Percentiles rank a stretch among this genome's conserved stretches.
phyloP scores from a whole-genome alignment of 805 yeast genomes.

The Cyberlindnera xylosilytica region DNA sequence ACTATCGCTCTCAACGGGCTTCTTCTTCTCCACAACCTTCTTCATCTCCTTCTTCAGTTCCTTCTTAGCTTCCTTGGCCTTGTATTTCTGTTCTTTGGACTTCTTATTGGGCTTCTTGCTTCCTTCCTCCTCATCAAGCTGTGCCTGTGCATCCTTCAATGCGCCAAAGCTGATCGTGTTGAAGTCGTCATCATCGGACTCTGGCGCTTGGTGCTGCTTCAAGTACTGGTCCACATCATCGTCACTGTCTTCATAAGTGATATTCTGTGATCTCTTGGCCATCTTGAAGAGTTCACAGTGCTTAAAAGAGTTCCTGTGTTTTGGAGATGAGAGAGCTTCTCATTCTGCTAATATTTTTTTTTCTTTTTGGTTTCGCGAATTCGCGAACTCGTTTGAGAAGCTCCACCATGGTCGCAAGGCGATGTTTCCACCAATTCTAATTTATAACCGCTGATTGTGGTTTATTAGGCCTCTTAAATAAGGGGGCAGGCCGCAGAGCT shows the following conservation, averaged over 20 bases:
- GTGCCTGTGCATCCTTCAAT: conserved; percentile 55
- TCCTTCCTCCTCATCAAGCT: conserved; percentile 27
- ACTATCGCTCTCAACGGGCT: conserved; percentile 14
- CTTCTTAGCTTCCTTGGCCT: not conserved
- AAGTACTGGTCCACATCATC: conserved; percentile 20
- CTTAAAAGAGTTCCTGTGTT: too few relatives aligned
- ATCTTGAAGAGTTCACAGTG: too few relatives aligned
- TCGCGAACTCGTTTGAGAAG: too few relatives aligned
- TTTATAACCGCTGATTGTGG: too few relatives aligned
- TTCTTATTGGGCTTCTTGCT: conserved; percentile 5
- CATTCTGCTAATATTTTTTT: too few relatives aligned
- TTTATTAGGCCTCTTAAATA: too few relatives aligned
- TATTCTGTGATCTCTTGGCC: conserved; percentile 15
- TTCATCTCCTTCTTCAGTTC: conserved; percentile 7
- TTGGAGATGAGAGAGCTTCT: too few relatives aligned
- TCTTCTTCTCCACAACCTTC: conserved; percentile 19
- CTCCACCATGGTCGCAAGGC: too few relatives aligned
- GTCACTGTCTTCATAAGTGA: conserved; percentile 24
- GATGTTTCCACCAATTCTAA: too few relatives aligned
- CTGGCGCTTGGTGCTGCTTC: conserved; percentile 20
- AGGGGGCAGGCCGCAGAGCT: too few relatives aligned
- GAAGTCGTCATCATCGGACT: conserved; percentile 43
- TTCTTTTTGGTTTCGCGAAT: too few relatives aligned
- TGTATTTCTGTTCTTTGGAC: conserved; percentile 1
- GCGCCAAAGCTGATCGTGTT: conserved; percentile 62